Evolutionary conservation across 2,329 filamentous ascomycete genomes (phyloP).

Genomic region (Cercospora sp.): DNA sequence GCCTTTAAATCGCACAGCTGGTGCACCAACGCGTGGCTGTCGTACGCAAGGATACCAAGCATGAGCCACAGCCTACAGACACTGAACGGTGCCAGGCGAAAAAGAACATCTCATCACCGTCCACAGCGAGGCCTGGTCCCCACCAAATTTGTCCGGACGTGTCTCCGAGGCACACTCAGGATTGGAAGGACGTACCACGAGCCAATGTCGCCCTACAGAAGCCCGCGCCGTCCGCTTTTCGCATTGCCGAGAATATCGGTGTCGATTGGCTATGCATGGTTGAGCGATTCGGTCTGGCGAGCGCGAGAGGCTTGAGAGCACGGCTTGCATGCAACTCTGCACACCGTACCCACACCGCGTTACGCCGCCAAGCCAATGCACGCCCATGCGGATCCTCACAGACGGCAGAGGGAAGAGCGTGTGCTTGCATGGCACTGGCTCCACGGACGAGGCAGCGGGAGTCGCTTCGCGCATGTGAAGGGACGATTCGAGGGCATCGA

Average conservation of each 20-base stretch:
- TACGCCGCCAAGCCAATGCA: not conserved
- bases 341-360: not conserved
- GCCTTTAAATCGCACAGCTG: not conserved
- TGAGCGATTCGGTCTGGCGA: not conserved
- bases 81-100: not conserved
- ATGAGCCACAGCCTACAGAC: not conserved
- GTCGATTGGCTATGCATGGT: not conserved
- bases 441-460: not conserved
- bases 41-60: not conserved
- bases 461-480: not conserved
- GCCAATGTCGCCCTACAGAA: not conserved
- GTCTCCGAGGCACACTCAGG: not conserved
- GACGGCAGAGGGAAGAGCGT: not conserved
- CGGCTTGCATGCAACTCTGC: not conserved
- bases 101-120: not conserved
- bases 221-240: not conserved
- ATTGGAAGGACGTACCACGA: not conserved
- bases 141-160: not conserved
- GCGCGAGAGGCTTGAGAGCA: not conserved
- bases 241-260: not conserved
- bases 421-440: not conserved
- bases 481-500: not conserved
- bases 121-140: not conserved
- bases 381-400: not conserved
- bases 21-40: not conserved